phyloP scores from a whole-genome alignment of 1,139 yeast species.

The Geotrichum restrictum region DNA sequence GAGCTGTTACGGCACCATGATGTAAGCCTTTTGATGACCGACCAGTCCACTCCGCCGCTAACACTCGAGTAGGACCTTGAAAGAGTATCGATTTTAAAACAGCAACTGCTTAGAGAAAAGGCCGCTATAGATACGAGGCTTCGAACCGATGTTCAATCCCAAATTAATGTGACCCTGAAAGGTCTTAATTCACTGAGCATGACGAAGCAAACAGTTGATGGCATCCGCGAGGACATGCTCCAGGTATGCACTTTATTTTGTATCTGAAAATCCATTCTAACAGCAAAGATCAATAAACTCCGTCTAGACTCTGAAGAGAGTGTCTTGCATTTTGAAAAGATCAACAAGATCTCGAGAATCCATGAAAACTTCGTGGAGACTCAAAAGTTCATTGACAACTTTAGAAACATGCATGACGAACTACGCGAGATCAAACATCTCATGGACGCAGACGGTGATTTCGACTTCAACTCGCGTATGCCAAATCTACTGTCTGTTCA shows the following conservation, averaged over 20 bases:
- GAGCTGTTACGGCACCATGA: slow-evolving; percentile 33
- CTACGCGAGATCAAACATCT: slow-evolving; percentile 50
- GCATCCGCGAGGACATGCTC: slow-evolving; percentile 34
- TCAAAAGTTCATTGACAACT: slow-evolving; percentile 59
- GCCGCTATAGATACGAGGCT: slow-evolving; percentile 69
- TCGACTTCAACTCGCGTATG: slow-evolving; percentile 52
- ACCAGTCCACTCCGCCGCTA: neutral
- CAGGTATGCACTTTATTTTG: slow-evolving; percentile 18
- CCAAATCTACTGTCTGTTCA: slow-evolving; percentile 65
- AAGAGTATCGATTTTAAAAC: slow-evolving; percentile 52
- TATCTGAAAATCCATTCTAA: neutral
- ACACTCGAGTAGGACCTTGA: slow-evolving; percentile 45
- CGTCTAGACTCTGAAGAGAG: slow-evolving; percentile 34
- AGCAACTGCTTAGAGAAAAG: slow-evolving; percentile 64
- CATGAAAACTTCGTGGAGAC: slow-evolving; percentile 73
- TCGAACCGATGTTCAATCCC: slow-evolving; percentile 58
- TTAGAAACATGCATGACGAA: slow-evolving; percentile 53
- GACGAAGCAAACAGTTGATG: slow-evolving; percentile 33
- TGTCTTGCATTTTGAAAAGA: slow-evolving; percentile 51
- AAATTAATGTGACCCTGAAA: slow-evolving; percentile 50
- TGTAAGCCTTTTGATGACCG: slow-evolving; percentile 22
- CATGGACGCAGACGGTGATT: slow-evolving; percentile 52
- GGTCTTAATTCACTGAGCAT: slow-evolving; percentile 36
- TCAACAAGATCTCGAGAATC: slow-evolving; percentile 59
- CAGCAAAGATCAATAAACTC: slow-evolving; percentile 27